These are phyloP conservation scores for Yarrowia divulgata DNA, from an alignment of 805 yeast species.

Conservation along the genomic window DNA sequence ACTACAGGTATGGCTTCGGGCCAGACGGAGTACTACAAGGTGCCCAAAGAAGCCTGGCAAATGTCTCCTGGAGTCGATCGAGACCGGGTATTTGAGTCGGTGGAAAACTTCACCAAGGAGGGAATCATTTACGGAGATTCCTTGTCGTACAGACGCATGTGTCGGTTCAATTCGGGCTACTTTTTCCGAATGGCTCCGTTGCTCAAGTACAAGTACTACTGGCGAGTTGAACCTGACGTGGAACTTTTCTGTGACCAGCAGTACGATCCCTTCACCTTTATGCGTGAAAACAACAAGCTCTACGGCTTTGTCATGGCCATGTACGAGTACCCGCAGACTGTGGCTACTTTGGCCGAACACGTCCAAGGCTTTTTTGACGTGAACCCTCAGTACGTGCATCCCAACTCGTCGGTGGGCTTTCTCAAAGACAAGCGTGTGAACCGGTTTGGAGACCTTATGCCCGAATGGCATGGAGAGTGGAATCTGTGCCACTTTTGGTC, in stretches of 20 bases:
- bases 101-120: constrained; percentile 55
- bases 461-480: constrained; percentile 64
- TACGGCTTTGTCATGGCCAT: constrained; percentile 89
- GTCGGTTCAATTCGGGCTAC: constrained; percentile 90
- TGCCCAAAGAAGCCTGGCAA: constrained; percentile 86
- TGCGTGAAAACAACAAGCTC: constrained; percentile 76
- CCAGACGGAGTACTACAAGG: constrained; percentile 73
- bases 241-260: constrained; percentile 78
- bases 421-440: constrained; percentile 58
- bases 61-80: constrained; percentile 75
- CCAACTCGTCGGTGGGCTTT: constrained; percentile 66
- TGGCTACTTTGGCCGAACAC: constrained; percentile 82
- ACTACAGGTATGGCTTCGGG: constrained; percentile 79
- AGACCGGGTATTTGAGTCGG: constrained; percentile 57
- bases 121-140: constrained; percentile 71
- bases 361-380: constrained; percentile 68
- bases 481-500: constrained; percentile 90
- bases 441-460: constrained; percentile 54
- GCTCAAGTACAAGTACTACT: constrained; percentile 81
- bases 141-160: constrained; percentile 86
- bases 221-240: constrained; percentile 95
- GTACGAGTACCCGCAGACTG: constrained; percentile 82
- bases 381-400: constrained; percentile 67
- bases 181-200: constrained; percentile 82
- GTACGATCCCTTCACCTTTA: constrained; percentile 79